These are phyloP conservation scores for Berberis thunbergii DNA, from an alignment of 164 flowering plant genomes.

Conservation along the genomic window DNA sequence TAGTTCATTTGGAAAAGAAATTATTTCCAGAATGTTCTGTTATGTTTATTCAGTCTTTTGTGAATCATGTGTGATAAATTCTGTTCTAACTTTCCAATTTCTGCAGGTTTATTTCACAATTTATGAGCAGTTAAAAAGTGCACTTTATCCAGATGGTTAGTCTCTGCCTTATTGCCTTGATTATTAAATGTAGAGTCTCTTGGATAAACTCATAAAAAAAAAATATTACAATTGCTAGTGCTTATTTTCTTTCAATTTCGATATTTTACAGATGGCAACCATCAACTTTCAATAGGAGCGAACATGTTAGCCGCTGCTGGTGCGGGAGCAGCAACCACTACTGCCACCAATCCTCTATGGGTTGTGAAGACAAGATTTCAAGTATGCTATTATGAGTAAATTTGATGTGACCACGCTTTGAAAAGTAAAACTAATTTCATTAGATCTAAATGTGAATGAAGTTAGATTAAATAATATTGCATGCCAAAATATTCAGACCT, in stretches of 20 bases:
- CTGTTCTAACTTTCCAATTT: background rate
- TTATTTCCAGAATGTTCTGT: no score
- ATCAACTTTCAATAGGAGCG: conserved; percentile 76
- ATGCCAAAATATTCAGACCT: no score
- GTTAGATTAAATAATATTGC: no score
- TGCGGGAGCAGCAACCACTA: conserved; percentile 92
- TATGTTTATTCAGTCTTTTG: no score
- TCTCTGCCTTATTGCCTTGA: background rate
- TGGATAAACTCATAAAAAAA: background rate
- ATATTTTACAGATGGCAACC: conserved; percentile 42
- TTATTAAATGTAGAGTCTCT: background rate
- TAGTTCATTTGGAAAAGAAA: no score
- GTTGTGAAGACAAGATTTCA: conserved; percentile 98
- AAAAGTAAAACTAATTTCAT: no score
- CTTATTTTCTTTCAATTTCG: background rate
- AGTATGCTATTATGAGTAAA: conserved; percentile 27
- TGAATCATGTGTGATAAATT: no score
- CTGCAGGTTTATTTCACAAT: conserved; percentile 91
- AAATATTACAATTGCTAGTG: no score
- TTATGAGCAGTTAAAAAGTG: conserved; percentile 75
- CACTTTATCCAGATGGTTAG: conserved; percentile 61
- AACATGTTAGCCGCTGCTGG: conserved; percentile 90
- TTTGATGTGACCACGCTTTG: background rate
- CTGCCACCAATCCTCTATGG: conserved; percentile 94
- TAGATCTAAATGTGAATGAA: no score